Conservation (phyloP, 352 stramenopile genomes). For the Lagenidium giganteum region DNA sequence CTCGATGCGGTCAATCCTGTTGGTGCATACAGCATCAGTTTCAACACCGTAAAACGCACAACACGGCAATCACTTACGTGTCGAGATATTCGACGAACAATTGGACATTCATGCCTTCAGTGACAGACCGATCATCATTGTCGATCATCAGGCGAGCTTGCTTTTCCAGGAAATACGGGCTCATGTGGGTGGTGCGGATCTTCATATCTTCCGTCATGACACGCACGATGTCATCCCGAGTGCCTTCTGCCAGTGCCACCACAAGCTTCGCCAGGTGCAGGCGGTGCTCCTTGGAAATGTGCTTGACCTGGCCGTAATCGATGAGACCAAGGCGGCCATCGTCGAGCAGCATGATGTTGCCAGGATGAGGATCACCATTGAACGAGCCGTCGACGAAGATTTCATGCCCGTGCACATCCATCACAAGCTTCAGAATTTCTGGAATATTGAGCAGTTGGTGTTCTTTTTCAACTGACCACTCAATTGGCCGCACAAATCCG, state of each 20-base stretch:
- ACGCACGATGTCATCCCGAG: constrained; percentile 66
- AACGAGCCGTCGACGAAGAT: constrained; percentile 91
- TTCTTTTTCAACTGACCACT: constrained; percentile 34
- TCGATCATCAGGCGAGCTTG: constrained; percentile 84
- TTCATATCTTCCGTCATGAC: constrained; percentile 77
- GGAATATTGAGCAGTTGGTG: constrained; percentile 75
- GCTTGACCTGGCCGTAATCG: constrained; percentile 91
- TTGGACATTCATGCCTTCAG: constrained; percentile 81
- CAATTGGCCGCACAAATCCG: constrained; percentile 60
- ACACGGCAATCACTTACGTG: constrained; percentile 32
- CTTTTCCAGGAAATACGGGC: constrained; percentile 83
- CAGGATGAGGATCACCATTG: constrained; percentile 89
- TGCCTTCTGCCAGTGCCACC: constrained; percentile 69
- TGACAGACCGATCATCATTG: constrained; percentile 74
- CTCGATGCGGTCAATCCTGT: constrained; percentile 73
- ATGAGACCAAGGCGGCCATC: constrained; percentile 88
- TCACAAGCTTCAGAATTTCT: constrained; percentile 78
- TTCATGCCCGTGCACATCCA: constrained; percentile 90
- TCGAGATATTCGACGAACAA: constrained; percentile 83
- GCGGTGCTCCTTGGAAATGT: constrained; percentile 63
- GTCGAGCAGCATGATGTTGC: constrained; percentile 89
- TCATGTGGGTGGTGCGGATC: constrained; percentile 63
- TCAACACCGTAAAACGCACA: constrained; percentile 1
- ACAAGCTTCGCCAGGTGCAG: constrained; percentile 80
- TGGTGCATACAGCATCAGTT: too few relatives aligned